Evolutionary conservation across 768 basidiomycete species (phyloP).

Genomic region (Termitomyces sp.): DNA sequence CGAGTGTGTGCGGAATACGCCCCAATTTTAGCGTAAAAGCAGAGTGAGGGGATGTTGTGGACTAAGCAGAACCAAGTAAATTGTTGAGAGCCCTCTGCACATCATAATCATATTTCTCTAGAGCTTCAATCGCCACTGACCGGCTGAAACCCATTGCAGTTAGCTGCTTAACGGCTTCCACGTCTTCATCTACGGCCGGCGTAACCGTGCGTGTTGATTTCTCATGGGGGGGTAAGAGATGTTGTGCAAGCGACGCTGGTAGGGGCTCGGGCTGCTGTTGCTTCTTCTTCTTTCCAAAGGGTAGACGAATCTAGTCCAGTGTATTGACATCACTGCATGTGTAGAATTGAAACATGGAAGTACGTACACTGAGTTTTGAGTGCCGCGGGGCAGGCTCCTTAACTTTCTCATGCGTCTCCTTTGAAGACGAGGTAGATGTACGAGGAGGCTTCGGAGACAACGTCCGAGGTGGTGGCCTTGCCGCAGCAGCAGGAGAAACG

Average conservation of each 20-base stretch:
- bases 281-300: conserved; percentile 75
- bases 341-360: neutral
- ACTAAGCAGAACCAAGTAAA: conserved; percentile 34
- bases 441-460: conserved; percentile 57
- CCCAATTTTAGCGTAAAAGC: neutral
- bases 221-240: conserved; percentile 39
- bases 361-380: conserved; percentile 74
- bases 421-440: conserved; percentile 54
- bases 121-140: conserved; percentile 70
- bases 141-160: conserved; percentile 90
- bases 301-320: conserved; percentile 53
- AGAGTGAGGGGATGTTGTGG: neutral
- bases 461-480: conserved; percentile 43
- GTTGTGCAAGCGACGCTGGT: conserved; percentile 31
- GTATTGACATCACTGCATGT: neutral
- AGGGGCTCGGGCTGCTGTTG: conserved; percentile 44
- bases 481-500: conserved; percentile 32
- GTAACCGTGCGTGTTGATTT: conserved; percentile 35
- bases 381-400: conserved; percentile 54
- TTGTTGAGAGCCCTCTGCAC: conserved; percentile 73
- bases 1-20: neutral
- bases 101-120: conserved; percentile 83
- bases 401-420: conserved; percentile 50
- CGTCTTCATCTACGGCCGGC: conserved; percentile 64
- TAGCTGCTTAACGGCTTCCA: conserved; percentile 72